phyloP scores from a whole-genome alignment of 768 basidiomycete genomes.

The Leucosporidium scottii region DNA sequence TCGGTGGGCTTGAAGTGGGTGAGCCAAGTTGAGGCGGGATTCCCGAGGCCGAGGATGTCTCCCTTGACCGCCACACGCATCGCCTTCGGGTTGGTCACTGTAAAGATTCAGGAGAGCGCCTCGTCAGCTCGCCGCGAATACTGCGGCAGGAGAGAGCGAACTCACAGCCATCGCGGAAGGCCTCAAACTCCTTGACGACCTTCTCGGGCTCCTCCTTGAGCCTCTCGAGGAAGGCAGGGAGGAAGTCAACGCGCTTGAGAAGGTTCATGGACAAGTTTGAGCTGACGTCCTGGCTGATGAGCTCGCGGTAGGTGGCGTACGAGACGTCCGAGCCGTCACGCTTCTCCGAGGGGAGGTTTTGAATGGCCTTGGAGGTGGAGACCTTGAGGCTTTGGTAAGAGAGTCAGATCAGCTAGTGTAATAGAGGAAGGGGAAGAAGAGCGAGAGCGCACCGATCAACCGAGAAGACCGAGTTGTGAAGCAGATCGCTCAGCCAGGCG shows the following conservation, averaged over 20 bases:
- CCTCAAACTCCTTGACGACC: slow-evolving; percentile 67
- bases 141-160: slow-evolving; percentile 15
- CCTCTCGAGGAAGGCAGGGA: slow-evolving; percentile 63
- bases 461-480: slow-evolving; percentile 69
- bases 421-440: neutral
- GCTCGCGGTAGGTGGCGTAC: slow-evolving; percentile 58
- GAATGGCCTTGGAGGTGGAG: slow-evolving; percentile 76
- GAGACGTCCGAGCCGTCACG: slow-evolving; percentile 77
- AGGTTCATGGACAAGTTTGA: slow-evolving; percentile 47
- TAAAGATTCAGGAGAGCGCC: too few relatives aligned
- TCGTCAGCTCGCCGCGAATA: neutral
- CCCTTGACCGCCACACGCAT: slow-evolving; percentile 88
- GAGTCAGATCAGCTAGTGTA: slow-evolving; percentile 17
- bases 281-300: slow-evolving; percentile 51
- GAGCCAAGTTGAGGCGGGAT: slow-evolving; percentile 67
- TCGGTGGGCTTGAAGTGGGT: slow-evolving; percentile 63
- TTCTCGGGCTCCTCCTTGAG: slow-evolving; percentile 65
- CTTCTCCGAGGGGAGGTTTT: slow-evolving; percentile 83
- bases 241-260: slow-evolving; percentile 66
- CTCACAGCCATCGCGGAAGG: slow-evolving; percentile 63
- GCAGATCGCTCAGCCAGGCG: slow-evolving; percentile 73
- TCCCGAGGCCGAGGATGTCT: slow-evolving; percentile 60
- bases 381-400: slow-evolving; percentile 59
- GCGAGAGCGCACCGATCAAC: slow-evolving; percentile 57
- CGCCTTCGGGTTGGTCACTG: slow-evolving; percentile 75